Evolutionary conservation across 257 asterid species (phyloP).

Genomic region (Jaltomata sinuosa): DNA sequence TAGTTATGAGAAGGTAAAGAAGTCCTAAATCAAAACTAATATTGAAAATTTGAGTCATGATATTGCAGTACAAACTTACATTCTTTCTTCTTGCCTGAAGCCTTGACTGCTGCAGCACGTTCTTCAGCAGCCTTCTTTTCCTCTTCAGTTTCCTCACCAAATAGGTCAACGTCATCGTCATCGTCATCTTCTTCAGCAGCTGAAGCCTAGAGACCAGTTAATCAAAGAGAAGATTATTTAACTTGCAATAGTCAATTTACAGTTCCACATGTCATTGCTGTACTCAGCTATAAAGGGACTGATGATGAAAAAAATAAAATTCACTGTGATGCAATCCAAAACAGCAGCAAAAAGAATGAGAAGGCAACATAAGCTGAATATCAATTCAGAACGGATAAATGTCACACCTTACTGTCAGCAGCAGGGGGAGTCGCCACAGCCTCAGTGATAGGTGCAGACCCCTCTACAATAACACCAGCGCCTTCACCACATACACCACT

Average conservation of each 20-base stretch:
- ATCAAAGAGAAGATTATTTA: neutral
- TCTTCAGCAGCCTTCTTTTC: conserved; percentile 91
- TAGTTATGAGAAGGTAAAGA: neutral
- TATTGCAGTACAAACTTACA: conserved; percentile 27
- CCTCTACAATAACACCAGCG: conserved; percentile 45
- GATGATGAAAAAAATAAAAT: neutral
- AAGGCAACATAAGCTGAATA: neutral
- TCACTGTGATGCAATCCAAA: neutral
- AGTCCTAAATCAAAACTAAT: neutral
- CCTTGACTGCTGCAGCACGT: conserved; percentile 85
- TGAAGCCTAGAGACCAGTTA: conserved; percentile 27
- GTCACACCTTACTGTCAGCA: conserved; percentile 37
- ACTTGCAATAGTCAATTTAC: neutral
- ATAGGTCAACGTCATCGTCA: conserved; percentile 78
- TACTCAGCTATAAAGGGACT: neutral
- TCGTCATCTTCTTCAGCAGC: conserved; percentile 59
- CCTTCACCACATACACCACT: conserved; percentile 80
- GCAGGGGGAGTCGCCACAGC: conserved; percentile 57
- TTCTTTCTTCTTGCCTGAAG: conserved; percentile 85
- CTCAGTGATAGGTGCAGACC: conserved; percentile 32
- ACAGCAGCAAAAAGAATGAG: neutral
- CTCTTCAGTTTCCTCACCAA: conserved; percentile 94
- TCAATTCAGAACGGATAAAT: neutral
- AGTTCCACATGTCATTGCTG: neutral
- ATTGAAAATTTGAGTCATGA: neutral